Base-by-base conservation (phyloP, 176 grass and related monocot species). In the Phyllostachys edulis region DNA sequence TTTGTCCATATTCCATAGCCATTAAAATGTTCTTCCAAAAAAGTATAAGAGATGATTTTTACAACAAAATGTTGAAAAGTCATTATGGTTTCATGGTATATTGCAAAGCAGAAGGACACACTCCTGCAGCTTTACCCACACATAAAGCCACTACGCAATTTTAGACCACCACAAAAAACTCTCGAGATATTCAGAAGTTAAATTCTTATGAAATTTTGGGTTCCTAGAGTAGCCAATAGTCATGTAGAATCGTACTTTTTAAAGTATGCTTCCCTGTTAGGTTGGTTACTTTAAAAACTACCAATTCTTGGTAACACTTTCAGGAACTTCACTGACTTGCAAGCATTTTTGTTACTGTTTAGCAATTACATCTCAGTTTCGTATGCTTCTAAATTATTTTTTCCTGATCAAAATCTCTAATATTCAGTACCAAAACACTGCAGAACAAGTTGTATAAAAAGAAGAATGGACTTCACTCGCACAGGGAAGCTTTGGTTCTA, bases 331-430 rank as follows among this genome's bases (percentile, higher is more conserved):
- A 72, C 10, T 56, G n/a, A 27, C 80, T 55, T 64, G 44, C 4
- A 82, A 63, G 65, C 65, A 71, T 76, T 77, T 77, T 17, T 9
- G 15, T 82, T 62, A 61, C 37, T 52, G 27, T 57, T 85, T 75
- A 77, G 66, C 67, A 78, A 57, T 36, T 34, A 46, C 64, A 86
- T 78, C 57, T 76, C 50, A 76, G 14, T 77, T 61, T 57, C 24
- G 16, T 88, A 62, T 63, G 78, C 24, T 65, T 41, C 18, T 79
- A 71, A 44, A 63, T 69, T 62, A 29, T 29, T 29, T 29, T 29
- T 29, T 29, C 70, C 63, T 75, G 36, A 73, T 51, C 18, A 76
- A 50, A 80, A 52, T 63, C 24, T 81, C 52, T 65, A n/a, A n/a
- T n/a, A n/a, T n/a, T n/a, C n/a, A n/a, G n/a, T n/a, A n/a, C n/a